Base-by-base conservation (phyloP, 1,284 basidiomycete genomes). In the Coniferiporia weirii region DNA sequence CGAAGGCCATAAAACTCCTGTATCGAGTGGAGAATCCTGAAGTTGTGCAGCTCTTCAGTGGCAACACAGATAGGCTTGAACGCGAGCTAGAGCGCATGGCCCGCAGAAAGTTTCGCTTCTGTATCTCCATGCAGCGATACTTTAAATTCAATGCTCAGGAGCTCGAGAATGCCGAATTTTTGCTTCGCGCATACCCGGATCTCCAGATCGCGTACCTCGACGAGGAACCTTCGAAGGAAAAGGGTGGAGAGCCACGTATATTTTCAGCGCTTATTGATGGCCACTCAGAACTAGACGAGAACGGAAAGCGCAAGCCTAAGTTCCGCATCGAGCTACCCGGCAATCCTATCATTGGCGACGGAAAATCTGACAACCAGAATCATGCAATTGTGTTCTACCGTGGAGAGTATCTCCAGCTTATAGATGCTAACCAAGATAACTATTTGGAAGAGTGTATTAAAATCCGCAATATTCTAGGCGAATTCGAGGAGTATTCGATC, bases 141-240 rank as follows among this genome's bases (percentile, higher is more conserved):
- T 90, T 94, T 70, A 98, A 98, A 76, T 99, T 99, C 83, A 98
- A 95, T 83, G 98, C 98, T 78, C 96, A 99, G 75, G 97, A 99
- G 73, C 87, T 94, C 62, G 96, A 99, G 79, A 99, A 99, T 71
- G 95, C 96, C 52, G 96, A 99, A 74, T 98, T 99, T 80, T 78
- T 99, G 66, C 79, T 99, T 49, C 93, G 96, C 60, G 97, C 96
- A 13, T 99, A 99, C 74, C 97, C 96, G 7, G 97, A 99, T 74
- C 75, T 99, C 51, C 96, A 99, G 75, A 99, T 99, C 66, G 95
- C 97, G 12, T 99, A 97, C 73, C 82, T 99, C 45, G 97, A 99
- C 71, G 97, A 99, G 72, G 96, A 98, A 72, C 86, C 93, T 9
- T 82, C 76, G 22, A 74, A 86, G 47, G 82, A 89, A 67, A 94